A percentile compares a stretch with the other conserved stretches of the same genome.
Conservation (phyloP, 768 basidiomycete species). For the Xerocomus brunneocitrinus region DNA sequence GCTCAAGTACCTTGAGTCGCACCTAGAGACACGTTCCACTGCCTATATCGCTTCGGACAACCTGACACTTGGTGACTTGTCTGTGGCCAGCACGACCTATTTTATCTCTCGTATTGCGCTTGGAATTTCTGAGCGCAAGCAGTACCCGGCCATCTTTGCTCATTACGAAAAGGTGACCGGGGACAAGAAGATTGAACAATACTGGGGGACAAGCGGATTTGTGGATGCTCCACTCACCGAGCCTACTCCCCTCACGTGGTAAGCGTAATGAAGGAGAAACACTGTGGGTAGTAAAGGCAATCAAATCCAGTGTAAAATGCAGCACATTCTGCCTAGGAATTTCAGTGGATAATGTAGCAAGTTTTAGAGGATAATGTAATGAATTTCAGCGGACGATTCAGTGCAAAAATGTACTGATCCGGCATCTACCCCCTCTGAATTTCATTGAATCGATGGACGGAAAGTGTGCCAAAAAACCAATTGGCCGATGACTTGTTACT, state of each 20-base stretch:
- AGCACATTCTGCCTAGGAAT: no score
- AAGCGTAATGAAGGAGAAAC: no score
- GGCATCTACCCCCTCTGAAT: no score
- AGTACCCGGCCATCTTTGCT: slow-evolving; percentile 11
- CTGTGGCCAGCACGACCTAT: slow-evolving; percentile 2
- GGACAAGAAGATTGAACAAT: slow-evolving; percentile 8
- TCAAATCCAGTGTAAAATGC: no score
- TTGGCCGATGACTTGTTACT: no score
- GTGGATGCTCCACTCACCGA: slow-evolving; percentile 1
- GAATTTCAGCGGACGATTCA: no score
- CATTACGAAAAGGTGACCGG: slow-evolving; percentile 12
- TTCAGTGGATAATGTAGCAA: no score
- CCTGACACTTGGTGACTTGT: slow-evolving; percentile 18
- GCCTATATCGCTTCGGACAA: slow-evolving; percentile 5
- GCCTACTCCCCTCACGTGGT: background rate
- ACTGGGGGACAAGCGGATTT: slow-evolving; percentile 9
- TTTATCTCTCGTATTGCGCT: background rate
- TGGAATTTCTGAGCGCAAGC: slow-evolving; percentile 10
- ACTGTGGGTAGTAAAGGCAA: no score
- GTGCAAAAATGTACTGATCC: no score
- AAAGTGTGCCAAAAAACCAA: no score
- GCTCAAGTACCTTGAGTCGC: background rate
- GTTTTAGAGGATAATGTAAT: no score
- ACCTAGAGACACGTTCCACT: background rate
- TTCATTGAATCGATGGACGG: no score